Percentiles rank a stretch among this genome's conserved stretches.
These are phyloP conservation scores for Penicillium thymicola DNA, from an alignment of 2,329 filamentous ascomycete species.

Conservation along the genomic window DNA sequence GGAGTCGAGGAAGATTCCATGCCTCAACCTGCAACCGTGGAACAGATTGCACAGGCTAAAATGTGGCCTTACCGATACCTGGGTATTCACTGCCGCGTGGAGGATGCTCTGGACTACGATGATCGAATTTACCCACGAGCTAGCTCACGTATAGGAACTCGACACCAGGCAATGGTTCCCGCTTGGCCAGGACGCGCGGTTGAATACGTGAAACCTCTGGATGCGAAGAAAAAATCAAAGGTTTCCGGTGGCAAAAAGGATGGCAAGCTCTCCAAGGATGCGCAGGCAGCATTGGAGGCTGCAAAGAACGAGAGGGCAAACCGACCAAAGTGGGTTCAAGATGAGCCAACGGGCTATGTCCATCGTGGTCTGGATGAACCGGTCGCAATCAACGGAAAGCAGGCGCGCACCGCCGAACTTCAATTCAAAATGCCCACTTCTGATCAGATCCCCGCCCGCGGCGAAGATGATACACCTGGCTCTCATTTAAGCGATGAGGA, in stretches of 20 bases:
- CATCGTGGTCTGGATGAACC: constrained; percentile 76
- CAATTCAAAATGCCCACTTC: constrained; percentile 72
- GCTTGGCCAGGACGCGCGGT: constrained; percentile 84
- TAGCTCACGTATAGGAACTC: constrained; percentile 83
- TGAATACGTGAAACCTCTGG: constrained; percentile 83
- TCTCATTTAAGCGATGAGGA: constrained; percentile 35
- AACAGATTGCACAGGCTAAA: constrained; percentile 88
- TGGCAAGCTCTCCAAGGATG: constrained; percentile 70
- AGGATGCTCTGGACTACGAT: constrained; percentile 94
- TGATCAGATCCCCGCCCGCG: constrained; percentile 47
- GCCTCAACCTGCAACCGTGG: constrained; percentile 64
- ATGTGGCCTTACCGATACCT: constrained; percentile 96
- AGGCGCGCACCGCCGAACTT: constrained; percentile 69
- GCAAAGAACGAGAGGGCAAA: constrained; percentile 76
- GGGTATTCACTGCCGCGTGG: constrained; percentile 89
- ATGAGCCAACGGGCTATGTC: constrained; percentile 83
- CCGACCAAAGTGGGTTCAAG: constrained; percentile 88
- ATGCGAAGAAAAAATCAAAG: constrained; percentile 76
- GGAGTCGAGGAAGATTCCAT: constrained; percentile 54
- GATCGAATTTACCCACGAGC: constrained; percentile 96
- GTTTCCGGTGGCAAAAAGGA: constrained; percentile 66
- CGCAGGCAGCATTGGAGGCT: constrained; percentile 72
- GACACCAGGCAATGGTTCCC: constrained; percentile 82
- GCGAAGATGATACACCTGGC: constrained; percentile 40
- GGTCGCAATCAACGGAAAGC: constrained; percentile 60